Base-by-base conservation (phyloP, 2,329 filamentous ascomycete genomes). In the Calonectria hongkongensis region DNA sequence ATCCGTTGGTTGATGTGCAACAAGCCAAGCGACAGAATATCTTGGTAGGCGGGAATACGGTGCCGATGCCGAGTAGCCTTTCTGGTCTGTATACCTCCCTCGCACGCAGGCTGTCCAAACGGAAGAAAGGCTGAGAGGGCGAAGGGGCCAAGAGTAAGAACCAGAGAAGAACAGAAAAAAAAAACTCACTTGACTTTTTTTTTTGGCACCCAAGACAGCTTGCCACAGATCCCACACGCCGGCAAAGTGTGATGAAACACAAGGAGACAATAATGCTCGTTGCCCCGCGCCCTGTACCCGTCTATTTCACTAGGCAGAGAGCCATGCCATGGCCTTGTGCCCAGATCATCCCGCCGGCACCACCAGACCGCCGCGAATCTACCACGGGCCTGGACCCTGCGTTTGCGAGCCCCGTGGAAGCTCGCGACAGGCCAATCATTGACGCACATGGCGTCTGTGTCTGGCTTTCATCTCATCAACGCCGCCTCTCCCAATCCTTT, bases 381-480 rank as follows among this genome's bases (percentile, higher is more conserved):
- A 28, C 41, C 58, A 63, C 58, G 58, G 58, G 58, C 41, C 33
- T 45, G 48, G 65, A 58, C 65, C 50, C 65, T 39, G 50, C 27
- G 50, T 47, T 28, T 7, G 41, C 54, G 51, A 39, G 64, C 68
- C 50, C 21, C 15, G 63, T 54, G 48, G 47, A 68, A 70, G 54
- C 45, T 58, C 66, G 27, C 65, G 70, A 77, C 54, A 71, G 72
- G 70, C 80, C 80, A 81, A 81, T 81, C 80, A 80, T 78, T 69
- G 72, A 58, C 71, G 74, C 82, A 83, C 82, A 83, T 83, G 82
- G 78, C 70, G 67, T 50, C n/a, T 51, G 33, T 64, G 43, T 67
- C 72, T 74, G 75, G 68, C 62, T 70, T 72, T 66, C 54, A 67
- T 67, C 54, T 43, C 65, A 39, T 51, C 75, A 3, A 43, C 67